Conservation (phyloP, 2,329 filamentous ascomycete genomes). For the Hyphodiscus sp. region DNA sequence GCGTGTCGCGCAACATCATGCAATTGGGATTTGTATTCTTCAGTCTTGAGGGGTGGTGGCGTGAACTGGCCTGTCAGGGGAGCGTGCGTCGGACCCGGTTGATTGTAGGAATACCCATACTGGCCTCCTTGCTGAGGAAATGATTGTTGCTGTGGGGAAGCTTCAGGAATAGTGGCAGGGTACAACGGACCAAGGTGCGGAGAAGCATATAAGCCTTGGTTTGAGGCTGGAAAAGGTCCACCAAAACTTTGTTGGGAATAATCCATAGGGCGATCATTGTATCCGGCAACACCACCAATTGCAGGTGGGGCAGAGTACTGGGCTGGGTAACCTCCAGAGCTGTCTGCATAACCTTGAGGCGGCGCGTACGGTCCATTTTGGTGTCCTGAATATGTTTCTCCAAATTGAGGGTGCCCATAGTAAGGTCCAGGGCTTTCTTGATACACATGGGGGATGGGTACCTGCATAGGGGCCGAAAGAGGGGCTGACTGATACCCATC, state of each 20-base stretch:
- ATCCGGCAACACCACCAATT: conserved; percentile 14
- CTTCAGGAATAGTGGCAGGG: conserved; percentile 14
- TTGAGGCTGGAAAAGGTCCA: conserved; percentile 15
- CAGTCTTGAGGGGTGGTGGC: conserved; percentile 17
- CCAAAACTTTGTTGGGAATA: conserved; percentile 25
- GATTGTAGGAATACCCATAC: conserved; percentile 19
- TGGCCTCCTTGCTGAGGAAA: conserved; percentile 16
- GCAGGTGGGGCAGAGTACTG: conserved; percentile 23
- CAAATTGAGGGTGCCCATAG: conserved; percentile 31
- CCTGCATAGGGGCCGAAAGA: conserved; percentile 9
- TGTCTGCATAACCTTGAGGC: conserved; percentile 22
- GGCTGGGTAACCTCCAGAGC: conserved; percentile 19
- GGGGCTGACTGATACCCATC: conserved; percentile 26
- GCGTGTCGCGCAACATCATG: conserved; percentile 49
- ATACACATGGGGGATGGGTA: conserved; percentile 22
- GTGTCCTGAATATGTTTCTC: conserved; percentile 27
- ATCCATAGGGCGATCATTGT: conserved; percentile 18
- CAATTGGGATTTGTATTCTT: conserved; percentile 41
- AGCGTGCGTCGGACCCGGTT: conserved; percentile 2
- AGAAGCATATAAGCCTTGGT: conserved; percentile 16
- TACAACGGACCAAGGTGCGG: conserved; percentile 16
- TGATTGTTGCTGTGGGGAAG: conserved; percentile 11
- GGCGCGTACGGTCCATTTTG: conserved; percentile 27
- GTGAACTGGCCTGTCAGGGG: conserved; percentile 17
- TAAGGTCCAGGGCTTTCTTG: conserved; percentile 27